phyloP scores from a whole-genome alignment of 2,329 filamentous ascomycete species.

The Rhynchosporium graminicola region DNA sequence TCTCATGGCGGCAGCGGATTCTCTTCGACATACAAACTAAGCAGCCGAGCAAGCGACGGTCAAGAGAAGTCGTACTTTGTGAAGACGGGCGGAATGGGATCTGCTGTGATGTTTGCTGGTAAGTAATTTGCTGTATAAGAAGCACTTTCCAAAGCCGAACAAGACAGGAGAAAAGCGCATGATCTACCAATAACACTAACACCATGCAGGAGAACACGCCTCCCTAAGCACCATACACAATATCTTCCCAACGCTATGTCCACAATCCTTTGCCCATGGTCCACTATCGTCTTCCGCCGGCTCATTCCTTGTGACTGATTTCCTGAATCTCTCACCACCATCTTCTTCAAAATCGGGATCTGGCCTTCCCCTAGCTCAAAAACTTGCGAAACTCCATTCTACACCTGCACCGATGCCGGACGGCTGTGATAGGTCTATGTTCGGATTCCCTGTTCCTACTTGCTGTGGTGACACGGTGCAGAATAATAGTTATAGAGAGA shows the following conservation, averaged over 20 bases:
- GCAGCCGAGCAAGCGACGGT: constrained; percentile 40
- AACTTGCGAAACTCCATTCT: constrained; percentile 77
- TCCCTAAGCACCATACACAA: constrained; percentile 81
- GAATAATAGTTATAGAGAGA: constrained; percentile 67
- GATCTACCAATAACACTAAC: neutral
- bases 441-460: constrained; percentile 82
- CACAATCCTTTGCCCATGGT: constrained; percentile 73
- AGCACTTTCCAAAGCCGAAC: too few species aligned
- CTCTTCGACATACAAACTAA: constrained; percentile 65
- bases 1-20: constrained; percentile 68
- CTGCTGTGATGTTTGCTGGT: constrained; percentile 72
- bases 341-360: constrained; percentile 41
- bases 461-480: constrained; percentile 86
- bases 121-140: constrained; percentile 15
- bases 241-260: constrained; percentile 73
- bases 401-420: constrained; percentile 68
- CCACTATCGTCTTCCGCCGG: constrained; percentile 44
- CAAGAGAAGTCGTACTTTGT: constrained; percentile 60
- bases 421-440: constrained; percentile 61
- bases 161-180: too few species aligned
- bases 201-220: constrained; percentile 69
- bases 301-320: constrained; percentile 72
- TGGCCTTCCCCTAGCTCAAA: constrained; percentile 64
- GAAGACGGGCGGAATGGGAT: constrained; percentile 66
- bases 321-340: constrained; percentile 62